A percentile compares a stretch with the other conserved stretches of the same genome.
Conservation (phyloP, 106 monocot species). For the Apostasia shenzhenica region DNA sequence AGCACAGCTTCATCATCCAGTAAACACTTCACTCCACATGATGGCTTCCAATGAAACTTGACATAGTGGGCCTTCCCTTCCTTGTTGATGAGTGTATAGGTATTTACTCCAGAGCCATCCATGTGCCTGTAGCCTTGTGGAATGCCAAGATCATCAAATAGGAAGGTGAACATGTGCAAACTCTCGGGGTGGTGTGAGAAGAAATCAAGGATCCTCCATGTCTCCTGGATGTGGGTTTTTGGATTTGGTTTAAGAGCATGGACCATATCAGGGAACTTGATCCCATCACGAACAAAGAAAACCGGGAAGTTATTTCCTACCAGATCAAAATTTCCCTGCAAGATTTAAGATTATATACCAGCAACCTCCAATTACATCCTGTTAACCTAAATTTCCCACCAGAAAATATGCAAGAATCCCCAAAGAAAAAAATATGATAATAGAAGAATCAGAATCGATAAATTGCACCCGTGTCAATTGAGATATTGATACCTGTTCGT, state of each 20-base stretch:
- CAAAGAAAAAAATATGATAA: too few species aligned
- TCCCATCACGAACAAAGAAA: conserved; percentile 82
- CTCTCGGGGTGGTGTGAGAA: conserved; percentile 94
- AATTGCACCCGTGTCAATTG: too few species aligned
- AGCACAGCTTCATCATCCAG: conserved; percentile 64
- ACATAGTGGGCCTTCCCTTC: conserved; percentile 66
- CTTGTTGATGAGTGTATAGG: conserved; percentile 60
- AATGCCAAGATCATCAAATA: conserved; percentile 79
- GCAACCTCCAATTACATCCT: not conserved
- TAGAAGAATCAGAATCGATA: too few species aligned
- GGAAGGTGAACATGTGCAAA: conserved; percentile 73
- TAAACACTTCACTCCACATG: conserved; percentile 75
- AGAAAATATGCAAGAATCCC: too few species aligned
- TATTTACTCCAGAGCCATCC: conserved; percentile 86
- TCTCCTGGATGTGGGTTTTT: conserved; percentile 75
- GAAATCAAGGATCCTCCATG: conserved; percentile 82
- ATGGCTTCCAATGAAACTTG: conserved; percentile 89
- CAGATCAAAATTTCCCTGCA: conserved; percentile 82
- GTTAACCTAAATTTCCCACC: too few species aligned
- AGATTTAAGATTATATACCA: not conserved
- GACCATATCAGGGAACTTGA: conserved; percentile 87
- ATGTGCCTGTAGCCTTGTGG: conserved; percentile 81
- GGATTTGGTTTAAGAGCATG: conserved; percentile 88
- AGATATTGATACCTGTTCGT: too few species aligned
- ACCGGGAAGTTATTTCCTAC: conserved; percentile 89